Evolutionary conservation across 2,329 filamentous ascomycete genomes (phyloP), one percentile per base, ranked within the genome.

Genomic region (Cytospora paraplurivora): DNA sequence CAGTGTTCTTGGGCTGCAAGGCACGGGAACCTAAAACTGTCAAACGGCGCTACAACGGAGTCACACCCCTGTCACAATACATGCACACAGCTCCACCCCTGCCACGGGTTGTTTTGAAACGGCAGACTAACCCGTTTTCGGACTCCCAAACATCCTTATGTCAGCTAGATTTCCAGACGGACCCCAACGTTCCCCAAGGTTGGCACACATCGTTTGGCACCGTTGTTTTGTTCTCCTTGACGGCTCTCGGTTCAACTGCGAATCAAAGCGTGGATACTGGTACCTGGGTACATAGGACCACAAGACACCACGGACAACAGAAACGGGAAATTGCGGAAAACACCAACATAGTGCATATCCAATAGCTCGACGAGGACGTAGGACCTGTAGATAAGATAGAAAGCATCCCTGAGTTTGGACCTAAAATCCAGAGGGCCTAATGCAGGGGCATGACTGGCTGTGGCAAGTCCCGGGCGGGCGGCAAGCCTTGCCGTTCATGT

Each of bases 41-140:
- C 58, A 61, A 61, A 61, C 51, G 19, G 51, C 58, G 58, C 58
- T 61, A 61, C 8, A 47, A 47, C n/a, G 44, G 44, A 47, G 44
- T 21, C 8, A 47, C 38, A 21, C n/a, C 44, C 44, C 44, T 47
- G 44, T 47, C 44, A 47, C 44, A 19, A n/a, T 27, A 4, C 44
- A 47, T 10, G 21, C 37, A n/a, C 44, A 47, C n/a, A 47, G 50
- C n/a, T n/a, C 7, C 0, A 17, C 38, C 58, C 51, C 58, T 61
- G 58, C 55, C 38, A 21, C 51, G 58, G 58, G 51, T 49, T 54
- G 58, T 61, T 61, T 61, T 55, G 58, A 61, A 61, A 61, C 58
- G 58, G 51, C 53, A 49, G 33, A 1, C 44, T 32, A 44, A 37
- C 38, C 51, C 50, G 19, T 49, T 52, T 15, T 35, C 33, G 37